Conservation (phyloP, 2,329 filamentous ascomycete species). For the Hortaea sp. region DNA sequence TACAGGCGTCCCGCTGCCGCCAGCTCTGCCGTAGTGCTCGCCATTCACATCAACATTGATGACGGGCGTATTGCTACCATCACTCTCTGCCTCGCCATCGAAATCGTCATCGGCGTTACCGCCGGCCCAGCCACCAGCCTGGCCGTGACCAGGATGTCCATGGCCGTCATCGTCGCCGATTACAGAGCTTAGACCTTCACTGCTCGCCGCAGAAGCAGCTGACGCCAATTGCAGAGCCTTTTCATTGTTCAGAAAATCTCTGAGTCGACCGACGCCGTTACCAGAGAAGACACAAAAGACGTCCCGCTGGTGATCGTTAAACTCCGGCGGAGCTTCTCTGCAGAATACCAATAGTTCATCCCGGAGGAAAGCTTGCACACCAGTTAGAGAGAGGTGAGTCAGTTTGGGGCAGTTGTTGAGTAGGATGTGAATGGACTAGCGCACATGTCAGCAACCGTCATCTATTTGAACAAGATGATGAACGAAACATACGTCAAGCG, state of each 20-base stretch:
- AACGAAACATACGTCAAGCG: conserved; percentile 55
- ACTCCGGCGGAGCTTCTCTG: conserved; percentile 79
- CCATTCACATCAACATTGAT: conserved; percentile 19
- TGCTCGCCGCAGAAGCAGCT: conserved; percentile 1
- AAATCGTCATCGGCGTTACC: conserved; percentile 20
- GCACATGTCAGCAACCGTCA: conserved; percentile 20
- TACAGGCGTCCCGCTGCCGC: conserved; percentile 17
- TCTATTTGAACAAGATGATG: neutral
- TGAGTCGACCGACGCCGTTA: conserved; percentile 65
- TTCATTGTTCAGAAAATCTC: conserved; percentile 61
- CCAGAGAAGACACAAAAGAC: conserved; percentile 98
- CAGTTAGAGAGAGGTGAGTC: conserved; percentile 89
- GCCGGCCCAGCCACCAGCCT: conserved; percentile 18
- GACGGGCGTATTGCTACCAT: conserved; percentile 21
- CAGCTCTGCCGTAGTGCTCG: conserved; percentile 5
- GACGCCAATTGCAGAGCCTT: conserved; percentile 9
- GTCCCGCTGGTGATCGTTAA: conserved; percentile 87
- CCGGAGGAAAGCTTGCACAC: conserved; percentile 79
- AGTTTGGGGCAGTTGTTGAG: conserved; percentile 86
- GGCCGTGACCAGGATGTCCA: conserved; percentile 10
- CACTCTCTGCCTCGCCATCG: conserved; percentile 18
- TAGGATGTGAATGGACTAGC: conserved; percentile 75
- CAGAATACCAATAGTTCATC: conserved; percentile 80
- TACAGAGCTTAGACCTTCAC: conserved; percentile 10
- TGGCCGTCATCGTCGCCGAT: conserved; percentile 5